Evolutionary conservation across 2,329 filamentous ascomycete species (phyloP).

Genomic region (Cadophora luteo-olivacea): DNA sequence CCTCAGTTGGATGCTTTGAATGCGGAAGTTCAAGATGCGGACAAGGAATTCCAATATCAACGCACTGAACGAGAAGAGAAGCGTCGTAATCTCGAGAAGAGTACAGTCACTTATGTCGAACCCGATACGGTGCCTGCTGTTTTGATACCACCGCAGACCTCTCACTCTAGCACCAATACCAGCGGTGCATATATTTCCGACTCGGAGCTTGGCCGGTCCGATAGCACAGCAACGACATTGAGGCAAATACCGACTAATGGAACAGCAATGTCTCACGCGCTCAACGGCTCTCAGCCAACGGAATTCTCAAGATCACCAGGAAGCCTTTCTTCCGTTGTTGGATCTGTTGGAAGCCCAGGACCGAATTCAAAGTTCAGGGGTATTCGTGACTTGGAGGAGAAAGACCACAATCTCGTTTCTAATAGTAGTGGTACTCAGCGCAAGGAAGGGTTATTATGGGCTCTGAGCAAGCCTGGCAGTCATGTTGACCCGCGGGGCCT

Average conservation of each 20-base stretch:
- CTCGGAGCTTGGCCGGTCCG: conserved; percentile 72
- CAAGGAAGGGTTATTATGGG: conserved; percentile 96
- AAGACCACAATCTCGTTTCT: conserved; percentile 62
- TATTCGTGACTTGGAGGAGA: conserved; percentile 90
- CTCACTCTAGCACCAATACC: conserved; percentile 39
- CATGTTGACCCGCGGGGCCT: conserved; percentile 95
- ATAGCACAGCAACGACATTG: conserved; percentile 76
- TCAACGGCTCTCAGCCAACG: conserved; percentile 32
- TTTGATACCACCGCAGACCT: conserved; percentile 41
- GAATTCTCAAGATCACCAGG: conserved; percentile 61
- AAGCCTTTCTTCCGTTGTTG: conserved; percentile 52
- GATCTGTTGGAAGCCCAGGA: conserved; percentile 55
- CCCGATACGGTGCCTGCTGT: conserved; percentile 63
- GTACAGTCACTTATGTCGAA: conserved; percentile 75
- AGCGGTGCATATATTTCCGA: conserved; percentile 60
- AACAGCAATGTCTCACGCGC: conserved; percentile 44
- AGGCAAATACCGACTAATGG: conserved; percentile 56
- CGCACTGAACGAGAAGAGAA: conserved; percentile 96
- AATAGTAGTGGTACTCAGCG: conserved; percentile 69
- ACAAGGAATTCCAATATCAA: conserved; percentile 97
- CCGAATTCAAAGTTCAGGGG: conserved; percentile 78
- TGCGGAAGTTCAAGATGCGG: conserved; percentile 86
- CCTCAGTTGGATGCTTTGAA: conserved; percentile 90
- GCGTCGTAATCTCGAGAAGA: conserved; percentile 86
- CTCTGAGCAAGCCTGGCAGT: conserved; percentile 87